Conservation (phyloP, 179 eudicot genomes). For the Sideroxylon spinosum region DNA sequence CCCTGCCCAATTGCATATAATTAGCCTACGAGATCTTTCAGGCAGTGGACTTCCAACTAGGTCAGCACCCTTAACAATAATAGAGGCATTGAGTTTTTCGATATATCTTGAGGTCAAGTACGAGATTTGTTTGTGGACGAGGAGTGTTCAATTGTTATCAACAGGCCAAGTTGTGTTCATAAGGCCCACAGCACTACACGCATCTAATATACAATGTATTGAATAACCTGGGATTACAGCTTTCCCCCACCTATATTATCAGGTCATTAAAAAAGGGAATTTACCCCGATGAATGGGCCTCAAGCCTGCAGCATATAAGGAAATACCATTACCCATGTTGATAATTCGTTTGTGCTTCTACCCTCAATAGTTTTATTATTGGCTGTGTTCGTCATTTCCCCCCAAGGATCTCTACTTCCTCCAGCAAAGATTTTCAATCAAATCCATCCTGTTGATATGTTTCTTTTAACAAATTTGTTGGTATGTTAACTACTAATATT, state of each 20-base stretch:
- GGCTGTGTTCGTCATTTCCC: background rate
- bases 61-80: no score
- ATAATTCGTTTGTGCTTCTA: background rate
- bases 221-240: background rate
- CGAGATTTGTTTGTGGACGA: background rate
- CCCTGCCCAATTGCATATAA: background rate
- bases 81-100: no score
- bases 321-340: background rate
- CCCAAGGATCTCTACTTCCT: background rate
- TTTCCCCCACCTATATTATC: background rate
- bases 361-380: background rate
- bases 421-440: no score
- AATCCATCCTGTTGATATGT: background rate
- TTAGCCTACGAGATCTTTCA: background rate
- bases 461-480: background rate
- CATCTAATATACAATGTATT: background rate
- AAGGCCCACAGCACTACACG: background rate
- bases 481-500: no score
- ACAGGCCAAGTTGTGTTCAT: background rate
- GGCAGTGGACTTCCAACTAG: background rate
- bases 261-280: background rate
- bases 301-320: background rate
- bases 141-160: background rate
- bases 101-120: background rate
- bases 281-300: background rate